Percentiles rank a stretch among this genome's conserved stretches.
These are phyloP conservation scores for Rhodotorula taiwanensis DNA, from an alignment of 768 basidiomycete genomes.

Conservation along the genomic window DNA sequence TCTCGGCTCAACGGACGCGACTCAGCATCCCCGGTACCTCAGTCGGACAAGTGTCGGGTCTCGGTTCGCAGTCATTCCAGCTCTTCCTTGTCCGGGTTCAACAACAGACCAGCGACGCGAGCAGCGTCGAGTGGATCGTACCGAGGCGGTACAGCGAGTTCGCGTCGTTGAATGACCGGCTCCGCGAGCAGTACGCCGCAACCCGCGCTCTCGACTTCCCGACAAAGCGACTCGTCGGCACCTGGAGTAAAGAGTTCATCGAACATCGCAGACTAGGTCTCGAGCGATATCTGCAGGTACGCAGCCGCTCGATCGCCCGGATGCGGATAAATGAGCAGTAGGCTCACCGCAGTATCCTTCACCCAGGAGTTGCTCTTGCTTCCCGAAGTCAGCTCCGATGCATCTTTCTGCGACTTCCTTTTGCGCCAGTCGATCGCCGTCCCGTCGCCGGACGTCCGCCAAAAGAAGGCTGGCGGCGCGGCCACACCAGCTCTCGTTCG, in stretches of 20 bases:
- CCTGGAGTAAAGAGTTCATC: constrained; percentile 73
- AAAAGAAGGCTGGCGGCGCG: not conserved
- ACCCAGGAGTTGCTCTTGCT: constrained; percentile 59
- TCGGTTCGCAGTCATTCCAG: constrained; percentile 39
- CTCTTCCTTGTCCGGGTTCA: constrained; percentile 80
- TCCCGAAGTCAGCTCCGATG: constrained; percentile 69
- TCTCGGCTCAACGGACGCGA: constrained; percentile 72
- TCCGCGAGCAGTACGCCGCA: constrained; percentile 65
- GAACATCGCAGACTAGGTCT: constrained; percentile 69
- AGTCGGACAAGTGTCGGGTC: constrained; percentile 56
- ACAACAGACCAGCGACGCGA: constrained; percentile 70
- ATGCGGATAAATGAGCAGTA: no score
- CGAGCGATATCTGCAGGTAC: constrained; percentile 85
- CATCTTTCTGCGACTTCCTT: constrained; percentile 74
- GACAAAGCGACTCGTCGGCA: constrained; percentile 80
- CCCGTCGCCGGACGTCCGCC: constrained; percentile 12
- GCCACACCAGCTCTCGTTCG: constrained; percentile 69
- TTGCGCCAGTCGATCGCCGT: constrained; percentile 52
- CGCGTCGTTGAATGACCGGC: constrained; percentile 72
- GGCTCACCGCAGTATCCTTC: constrained; percentile 1
- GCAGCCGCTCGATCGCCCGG: no score
- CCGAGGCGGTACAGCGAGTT: constrained; percentile 94
- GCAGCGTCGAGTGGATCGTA: constrained; percentile 80
- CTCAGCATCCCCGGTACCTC: constrained; percentile 80
- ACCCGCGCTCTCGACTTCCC: constrained; percentile 79